Conservation (phyloP, 1,139 yeast genomes). For the Protomyces inouyei region DNA sequence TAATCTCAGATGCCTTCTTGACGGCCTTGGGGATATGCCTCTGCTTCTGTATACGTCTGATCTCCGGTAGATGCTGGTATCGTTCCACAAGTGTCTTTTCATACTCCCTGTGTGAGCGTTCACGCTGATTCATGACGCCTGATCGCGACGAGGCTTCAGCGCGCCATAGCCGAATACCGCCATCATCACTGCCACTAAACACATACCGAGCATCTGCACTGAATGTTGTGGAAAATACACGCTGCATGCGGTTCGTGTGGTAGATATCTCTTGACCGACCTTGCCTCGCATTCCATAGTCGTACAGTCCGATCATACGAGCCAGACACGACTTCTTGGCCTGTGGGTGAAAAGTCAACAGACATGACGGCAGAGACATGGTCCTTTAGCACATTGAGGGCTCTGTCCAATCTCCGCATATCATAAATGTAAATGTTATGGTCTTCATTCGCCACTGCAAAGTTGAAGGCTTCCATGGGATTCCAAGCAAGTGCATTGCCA, state of each 20-base stretch:
- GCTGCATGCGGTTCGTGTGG: constrained; percentile 97
- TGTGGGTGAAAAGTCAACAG: constrained; percentile 91
- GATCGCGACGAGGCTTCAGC: constrained; percentile 78
- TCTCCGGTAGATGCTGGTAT: constrained; percentile 94
- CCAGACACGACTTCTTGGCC: constrained; percentile 96
- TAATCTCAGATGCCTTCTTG: constrained; percentile 84
- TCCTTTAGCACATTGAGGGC: constrained; percentile 85
- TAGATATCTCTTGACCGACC: constrained; percentile 95
- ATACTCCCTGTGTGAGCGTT: constrained; percentile 79
- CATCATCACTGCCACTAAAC: constrained; percentile 90
- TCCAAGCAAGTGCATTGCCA: constrained; percentile 87
- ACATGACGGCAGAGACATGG: constrained; percentile 94
- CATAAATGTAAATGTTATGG: constrained; percentile 91
- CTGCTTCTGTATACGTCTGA: constrained; percentile 80
- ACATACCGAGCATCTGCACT: constrained; percentile 86
- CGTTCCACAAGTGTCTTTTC: constrained; percentile 87
- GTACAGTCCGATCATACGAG: constrained; percentile 85
- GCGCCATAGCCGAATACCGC: constrained; percentile 92
- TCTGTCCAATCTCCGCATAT: constrained; percentile 82
- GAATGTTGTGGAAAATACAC: constrained; percentile 74
- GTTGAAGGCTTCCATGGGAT: constrained; percentile 94
- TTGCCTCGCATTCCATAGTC: constrained; percentile 67
- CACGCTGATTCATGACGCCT: constrained; percentile 71
- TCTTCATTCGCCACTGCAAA: constrained; percentile 93
- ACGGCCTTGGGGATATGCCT: constrained; percentile 84